A percentile compares a stretch with the other conserved stretches of the same genome.
Evolutionary conservation across 2,329 filamentous ascomycete species (phyloP).

Genomic region (Ophiocordyceps australis): DNA sequence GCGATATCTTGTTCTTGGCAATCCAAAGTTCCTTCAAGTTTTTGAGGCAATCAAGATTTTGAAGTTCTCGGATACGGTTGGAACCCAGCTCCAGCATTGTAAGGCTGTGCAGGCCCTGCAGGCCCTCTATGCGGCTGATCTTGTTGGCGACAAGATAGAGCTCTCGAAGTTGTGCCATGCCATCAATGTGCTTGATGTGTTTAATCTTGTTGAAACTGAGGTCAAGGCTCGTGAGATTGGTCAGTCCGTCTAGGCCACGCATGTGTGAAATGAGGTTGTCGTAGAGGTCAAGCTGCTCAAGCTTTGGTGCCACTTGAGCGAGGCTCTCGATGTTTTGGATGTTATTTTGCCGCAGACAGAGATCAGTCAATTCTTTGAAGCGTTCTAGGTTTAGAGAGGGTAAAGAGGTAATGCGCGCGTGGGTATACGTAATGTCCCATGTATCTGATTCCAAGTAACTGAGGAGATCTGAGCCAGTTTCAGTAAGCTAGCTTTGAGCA

Average conservation of each 20-base stretch:
- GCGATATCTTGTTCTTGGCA: conserved; percentile 89
- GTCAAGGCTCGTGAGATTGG: conserved; percentile 62
- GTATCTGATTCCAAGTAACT: conserved; percentile 40
- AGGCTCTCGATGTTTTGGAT: conserved; percentile 70
- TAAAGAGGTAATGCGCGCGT: conserved; percentile 68
- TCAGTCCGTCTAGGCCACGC: conserved; percentile 62
- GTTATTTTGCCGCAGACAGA: conserved; percentile 86
- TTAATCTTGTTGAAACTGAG: conserved; percentile 99
- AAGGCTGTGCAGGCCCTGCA: conserved; percentile 57
- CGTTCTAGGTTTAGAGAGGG: conserved; percentile 63
- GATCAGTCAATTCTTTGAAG: conserved; percentile 55
- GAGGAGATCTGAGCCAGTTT: conserved; percentile 31
- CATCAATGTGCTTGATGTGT: conserved; percentile 78
- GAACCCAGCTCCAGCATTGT: conserved; percentile 80
- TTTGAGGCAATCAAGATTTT: conserved; percentile 63
- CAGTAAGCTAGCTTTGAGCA: conserved; percentile 1
- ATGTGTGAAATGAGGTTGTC: conserved; percentile 88
- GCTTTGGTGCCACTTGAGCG: conserved; percentile 39
- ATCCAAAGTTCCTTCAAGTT: conserved; percentile 81
- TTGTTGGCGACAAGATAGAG: conserved; percentile 92
- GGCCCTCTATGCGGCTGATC: conserved; percentile 69
- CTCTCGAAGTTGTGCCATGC: conserved; percentile 62
- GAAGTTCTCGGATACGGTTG: conserved; percentile 77
- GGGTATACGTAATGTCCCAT: conserved; percentile 78
- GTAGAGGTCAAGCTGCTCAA: conserved; percentile 84